Conservation (phyloP, 2,329 filamentous ascomycete genomes). For the Aspergillus brasiliensis region DNA sequence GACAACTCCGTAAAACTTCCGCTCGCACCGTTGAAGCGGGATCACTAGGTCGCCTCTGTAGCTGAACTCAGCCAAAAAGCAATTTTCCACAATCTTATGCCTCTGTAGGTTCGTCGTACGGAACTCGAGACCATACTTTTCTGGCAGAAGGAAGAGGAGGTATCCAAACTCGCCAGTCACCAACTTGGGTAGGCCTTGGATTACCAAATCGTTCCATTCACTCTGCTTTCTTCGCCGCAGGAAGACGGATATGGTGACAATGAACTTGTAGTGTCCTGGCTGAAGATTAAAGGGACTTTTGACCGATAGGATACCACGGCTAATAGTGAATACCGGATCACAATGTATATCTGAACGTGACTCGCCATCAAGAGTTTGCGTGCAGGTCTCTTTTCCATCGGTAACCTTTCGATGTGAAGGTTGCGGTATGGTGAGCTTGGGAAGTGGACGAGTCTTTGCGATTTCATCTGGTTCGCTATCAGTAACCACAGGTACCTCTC, state of each 20-base stretch:
- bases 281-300: slow-evolving; percentile 15
- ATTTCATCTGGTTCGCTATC: not conserved
- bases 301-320: slow-evolving; percentile 23
- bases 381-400: not conserved
- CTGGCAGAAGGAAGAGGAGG: slow-evolving; percentile 32
- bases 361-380: not conserved
- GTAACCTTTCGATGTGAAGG: not conserved
- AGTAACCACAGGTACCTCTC: no score
- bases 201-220: slow-evolving; percentile 31
- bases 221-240: slow-evolving; percentile 20
- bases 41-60: slow-evolving; percentile 26
- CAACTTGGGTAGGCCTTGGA: slow-evolving; percentile 34
- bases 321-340: slow-evolving; percentile 19
- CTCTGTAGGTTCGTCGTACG: slow-evolving; percentile 30
- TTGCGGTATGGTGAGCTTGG: not conserved
- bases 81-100: slow-evolving; percentile 30
- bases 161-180: slow-evolving; percentile 26
- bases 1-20: slow-evolving; percentile 31
- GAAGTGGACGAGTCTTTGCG: not conserved
- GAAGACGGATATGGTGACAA: slow-evolving; percentile 20
- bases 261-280: slow-evolving; percentile 23
- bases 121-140: slow-evolving; percentile 31
- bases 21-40: slow-evolving; percentile 30
- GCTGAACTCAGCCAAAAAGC: slow-evolving; percentile 33
- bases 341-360: not conserved